Percentiles rank a stretch among this genome's conserved stretches.
These are phyloP conservation scores for Pholiota molesta DNA, from an alignment of 768 basidiomycete species.

Conservation along the genomic window DNA sequence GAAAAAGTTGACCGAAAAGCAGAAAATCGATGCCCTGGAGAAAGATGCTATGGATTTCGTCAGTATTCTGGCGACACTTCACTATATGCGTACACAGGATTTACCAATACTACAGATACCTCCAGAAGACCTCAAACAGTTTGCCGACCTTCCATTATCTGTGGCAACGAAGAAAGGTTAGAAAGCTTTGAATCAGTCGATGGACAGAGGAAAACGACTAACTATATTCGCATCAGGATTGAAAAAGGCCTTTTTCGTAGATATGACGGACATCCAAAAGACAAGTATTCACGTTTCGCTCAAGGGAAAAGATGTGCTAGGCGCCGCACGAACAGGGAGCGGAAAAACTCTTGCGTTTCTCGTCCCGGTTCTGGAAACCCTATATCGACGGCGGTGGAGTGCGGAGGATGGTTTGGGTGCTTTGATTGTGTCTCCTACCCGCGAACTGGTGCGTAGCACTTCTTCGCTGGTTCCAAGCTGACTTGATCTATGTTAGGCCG, in stretches of 20 bases:
- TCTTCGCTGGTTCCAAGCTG: background rate
- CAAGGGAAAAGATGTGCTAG: constrained; percentile 95
- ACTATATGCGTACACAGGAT: background rate
- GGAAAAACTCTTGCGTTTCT: constrained; percentile 98
- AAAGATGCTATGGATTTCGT: constrained; percentile 54
- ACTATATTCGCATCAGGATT: constrained; percentile 53
- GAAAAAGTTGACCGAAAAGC: constrained; percentile 49
- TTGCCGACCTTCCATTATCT: constrained; percentile 80
- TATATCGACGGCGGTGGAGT: constrained; percentile 93
- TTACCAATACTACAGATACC: constrained; percentile 43
- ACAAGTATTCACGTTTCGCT: constrained; percentile 89
- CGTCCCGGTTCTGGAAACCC: constrained; percentile 88
- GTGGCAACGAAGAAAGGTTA: constrained; percentile 73
- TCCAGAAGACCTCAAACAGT: constrained; percentile 53
- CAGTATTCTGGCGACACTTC: background rate
- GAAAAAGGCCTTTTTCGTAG: constrained; percentile 82
- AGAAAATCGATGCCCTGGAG: constrained; percentile 54
- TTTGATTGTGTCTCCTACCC: constrained; percentile 90
- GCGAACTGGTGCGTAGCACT: constrained; percentile 72
- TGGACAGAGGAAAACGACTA: background rate
- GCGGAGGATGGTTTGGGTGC: constrained; percentile 91
- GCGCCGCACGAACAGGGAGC: constrained; percentile 93
- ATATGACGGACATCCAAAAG: constrained; percentile 92
- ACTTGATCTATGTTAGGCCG: constrained; percentile 56
- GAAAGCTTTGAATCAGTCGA: background rate